Conservation (phyloP, 352 stramenopile genomes). For the Phytophthora colocasiae region DNA sequence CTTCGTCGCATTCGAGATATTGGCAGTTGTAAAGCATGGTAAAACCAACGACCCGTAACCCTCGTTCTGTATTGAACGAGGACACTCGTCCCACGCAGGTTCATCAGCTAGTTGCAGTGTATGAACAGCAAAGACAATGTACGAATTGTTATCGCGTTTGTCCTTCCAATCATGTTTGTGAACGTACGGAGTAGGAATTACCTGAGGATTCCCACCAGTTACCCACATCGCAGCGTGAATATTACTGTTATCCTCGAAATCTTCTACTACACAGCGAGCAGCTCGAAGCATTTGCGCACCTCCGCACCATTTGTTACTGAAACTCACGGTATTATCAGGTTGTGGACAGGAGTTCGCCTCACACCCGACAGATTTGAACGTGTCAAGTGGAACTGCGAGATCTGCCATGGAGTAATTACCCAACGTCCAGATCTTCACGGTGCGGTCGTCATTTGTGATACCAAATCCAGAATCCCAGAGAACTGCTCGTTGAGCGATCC, state of each 20-base stretch:
- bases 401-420: constrained; percentile 18
- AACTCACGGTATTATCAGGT: constrained; percentile 16
- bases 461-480: constrained; percentile 36
- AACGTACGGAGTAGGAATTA: constrained; percentile 6
- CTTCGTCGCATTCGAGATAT: not conserved
- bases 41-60: constrained; percentile 26
- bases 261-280: constrained; percentile 21
- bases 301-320: constrained; percentile 23
- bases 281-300: constrained; percentile 26
- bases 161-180: constrained; percentile 26
- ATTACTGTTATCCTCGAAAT: constrained; percentile 4
- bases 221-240: constrained; percentile 32
- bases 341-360: constrained; percentile 17
- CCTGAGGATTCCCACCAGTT: constrained; percentile 12
- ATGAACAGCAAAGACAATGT: constrained; percentile 26
- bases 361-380: constrained; percentile 15
- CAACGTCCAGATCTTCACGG: constrained; percentile 31
- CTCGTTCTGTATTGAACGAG: not conserved
- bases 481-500: constrained; percentile 30
- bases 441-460: not conserved
- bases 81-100: constrained; percentile 14
- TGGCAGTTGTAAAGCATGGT: constrained; percentile 17
- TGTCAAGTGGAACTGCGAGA: constrained; percentile 17
- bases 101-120: constrained; percentile 11
- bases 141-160: constrained; percentile 11